Conservation (phyloP, 2,329 filamentous ascomycete genomes). For the Trichoderma pleuroti region DNA sequence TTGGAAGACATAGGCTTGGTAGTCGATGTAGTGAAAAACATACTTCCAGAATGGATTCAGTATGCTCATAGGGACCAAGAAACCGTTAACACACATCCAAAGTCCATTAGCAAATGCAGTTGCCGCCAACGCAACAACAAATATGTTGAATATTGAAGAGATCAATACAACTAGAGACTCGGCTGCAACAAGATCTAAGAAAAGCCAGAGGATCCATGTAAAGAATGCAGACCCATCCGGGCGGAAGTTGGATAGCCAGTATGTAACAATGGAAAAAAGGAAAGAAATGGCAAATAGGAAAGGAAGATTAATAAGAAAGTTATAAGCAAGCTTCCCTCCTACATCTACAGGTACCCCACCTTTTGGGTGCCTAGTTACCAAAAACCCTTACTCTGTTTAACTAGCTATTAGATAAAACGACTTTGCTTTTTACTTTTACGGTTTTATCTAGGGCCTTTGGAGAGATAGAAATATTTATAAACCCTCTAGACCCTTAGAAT, state of each 20-base stretch:
- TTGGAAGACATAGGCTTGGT: conserved; percentile 81
- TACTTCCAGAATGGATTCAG: conserved; percentile 85
- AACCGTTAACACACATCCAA: conserved; percentile 85
- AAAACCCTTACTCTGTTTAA: too few relatives aligned
- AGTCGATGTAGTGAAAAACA: conserved; percentile 85
- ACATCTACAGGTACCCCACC: too few relatives aligned
- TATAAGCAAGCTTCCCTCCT: too few relatives aligned
- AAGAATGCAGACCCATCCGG: conserved; percentile 65
- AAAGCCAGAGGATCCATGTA: conserved; percentile 78
- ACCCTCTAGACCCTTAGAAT: too few relatives aligned
- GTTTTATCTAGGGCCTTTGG: too few relatives aligned
- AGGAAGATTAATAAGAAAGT: conserved; percentile 78
- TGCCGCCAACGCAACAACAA: conserved; percentile 74
- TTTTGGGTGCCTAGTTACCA: too few relatives aligned
- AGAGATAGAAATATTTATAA: too few relatives aligned
- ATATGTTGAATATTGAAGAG: conserved; percentile 68
- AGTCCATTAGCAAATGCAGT: conserved; percentile 84
- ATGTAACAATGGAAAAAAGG: conserved; percentile 70
- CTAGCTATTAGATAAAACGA: too few relatives aligned
- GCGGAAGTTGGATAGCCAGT: conserved; percentile 77
- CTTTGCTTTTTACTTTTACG: too few relatives aligned
- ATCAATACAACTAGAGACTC: conserved; percentile 79
- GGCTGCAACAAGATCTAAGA: conserved; percentile 77
- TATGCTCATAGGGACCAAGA: conserved; percentile 68
- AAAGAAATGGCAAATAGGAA: conserved; percentile 76